Percentiles rank a stretch among this genome's conserved stretches.
These are phyloP conservation scores for Fusarium redolens DNA, from an alignment of 2,329 filamentous ascomycete species.

Conservation along the genomic window DNA sequence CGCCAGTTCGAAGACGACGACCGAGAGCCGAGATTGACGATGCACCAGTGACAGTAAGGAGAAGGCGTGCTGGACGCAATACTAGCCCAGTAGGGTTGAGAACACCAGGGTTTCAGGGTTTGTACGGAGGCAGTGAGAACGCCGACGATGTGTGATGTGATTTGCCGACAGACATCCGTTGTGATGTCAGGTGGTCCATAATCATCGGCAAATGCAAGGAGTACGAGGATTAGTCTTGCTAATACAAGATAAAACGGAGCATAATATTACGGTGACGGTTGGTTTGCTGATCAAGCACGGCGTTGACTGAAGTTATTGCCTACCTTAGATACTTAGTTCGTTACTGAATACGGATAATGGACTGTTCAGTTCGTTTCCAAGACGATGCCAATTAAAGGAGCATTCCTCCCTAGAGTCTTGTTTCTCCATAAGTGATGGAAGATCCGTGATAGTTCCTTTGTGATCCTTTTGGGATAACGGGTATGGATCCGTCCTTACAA, in stretches of 20 bases:
- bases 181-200: slow-evolving; percentile 13
- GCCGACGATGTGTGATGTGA: slow-evolving; percentile 51
- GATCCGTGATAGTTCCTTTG: slow-evolving; percentile 7
- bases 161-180: slow-evolving; percentile 6
- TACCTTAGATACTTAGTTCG: background rate
- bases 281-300: background rate
- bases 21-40: background rate
- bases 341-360: background rate
- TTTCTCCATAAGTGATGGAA: background rate
- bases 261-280: slow-evolving; percentile 1
- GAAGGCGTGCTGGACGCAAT: slow-evolving; percentile 39
- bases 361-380: background rate
- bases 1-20: slow-evolving; percentile 27
- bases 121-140: slow-evolving; percentile 63
- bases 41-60: background rate
- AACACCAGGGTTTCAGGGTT: slow-evolving; percentile 57
- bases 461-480: background rate
- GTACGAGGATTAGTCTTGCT: slow-evolving; percentile 8
- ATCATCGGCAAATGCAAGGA: slow-evolving; percentile 2
- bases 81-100: slow-evolving; percentile 54
- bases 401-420: slow-evolving; percentile 1
- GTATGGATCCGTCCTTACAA: background rate
- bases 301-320: background rate
- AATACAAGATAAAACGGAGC: slow-evolving; percentile 9
- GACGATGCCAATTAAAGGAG: background rate